Evolutionary conservation across 2,329 filamentous ascomycete species (phyloP), one percentile per base, ranked within the genome.

Genomic region (Lasiodiplodia sp.): DNA sequence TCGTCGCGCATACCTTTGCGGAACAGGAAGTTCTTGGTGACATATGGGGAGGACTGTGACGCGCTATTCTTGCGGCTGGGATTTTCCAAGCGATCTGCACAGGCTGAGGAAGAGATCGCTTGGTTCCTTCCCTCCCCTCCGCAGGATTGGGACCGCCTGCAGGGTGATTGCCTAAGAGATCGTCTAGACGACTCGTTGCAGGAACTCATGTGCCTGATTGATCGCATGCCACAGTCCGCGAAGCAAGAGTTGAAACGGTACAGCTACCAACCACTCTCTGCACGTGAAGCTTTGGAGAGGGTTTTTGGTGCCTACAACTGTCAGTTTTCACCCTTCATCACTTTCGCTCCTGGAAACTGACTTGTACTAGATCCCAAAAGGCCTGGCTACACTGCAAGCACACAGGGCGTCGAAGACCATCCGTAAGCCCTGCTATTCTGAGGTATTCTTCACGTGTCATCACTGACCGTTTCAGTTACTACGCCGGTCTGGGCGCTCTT

Each of bases 1-100:
- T 84, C 44, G 25, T 62, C 56, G 23, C 78, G 82, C 55, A 89
- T 92, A 72, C 85, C 86, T 5, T 80, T 85, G 8, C 77, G 84
- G 18, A 92, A 92, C 74, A 89, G 89, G 75, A 86, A 86, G 68
- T 92, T 91, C 71, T 82, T 87, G 72, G 82, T 87, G 70, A 86
- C 86, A 2, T 90, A 91, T 75, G 89, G 88, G 11, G 79, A 84
- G 52, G 87, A 90, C 60, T 92, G 89, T 75, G 82, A 84, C 71
- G 80, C 83, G 12, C 75, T 92, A 34, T 79, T 92, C 21, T 80
- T 84, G 67, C 85, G 83, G 56, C 75, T 91, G 40, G 88, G 86
- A 2, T 92, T 92, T 73, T 80, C 74, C 31, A 79, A 77, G 55
- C 70, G 73, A 18, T 73, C 78, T 18, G 80, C 78, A 8, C 75